Evolutionary conservation across 2,329 filamentous ascomycete genomes (phyloP).

Genomic region (Botrytis tulipae): DNA sequence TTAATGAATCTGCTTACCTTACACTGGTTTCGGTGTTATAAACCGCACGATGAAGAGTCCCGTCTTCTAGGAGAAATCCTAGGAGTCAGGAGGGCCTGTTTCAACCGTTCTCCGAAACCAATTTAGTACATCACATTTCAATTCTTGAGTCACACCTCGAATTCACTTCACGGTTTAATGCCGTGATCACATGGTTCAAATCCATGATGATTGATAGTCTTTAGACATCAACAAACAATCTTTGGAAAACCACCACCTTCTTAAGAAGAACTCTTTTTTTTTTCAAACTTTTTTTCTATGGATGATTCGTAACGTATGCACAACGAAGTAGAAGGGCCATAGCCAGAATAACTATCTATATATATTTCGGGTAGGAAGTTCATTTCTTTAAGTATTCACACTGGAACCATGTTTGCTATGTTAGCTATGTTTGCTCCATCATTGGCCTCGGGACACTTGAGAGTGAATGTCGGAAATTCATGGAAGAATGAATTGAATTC

Average conservation of each 20-base stretch:
- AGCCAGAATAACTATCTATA: too few species aligned
- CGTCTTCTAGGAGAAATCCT: not conserved
- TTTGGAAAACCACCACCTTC: not conserved
- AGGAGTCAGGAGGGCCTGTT: conserved; percentile 1
- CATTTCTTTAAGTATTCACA: too few species aligned
- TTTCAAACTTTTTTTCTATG: too few species aligned
- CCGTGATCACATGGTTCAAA: not conserved
- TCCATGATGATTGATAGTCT: not conserved
- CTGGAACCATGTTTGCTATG: too few species aligned
- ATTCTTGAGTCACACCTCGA: not conserved
- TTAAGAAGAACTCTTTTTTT: not conserved
- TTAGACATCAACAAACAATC: not conserved
- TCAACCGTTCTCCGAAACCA: not conserved
- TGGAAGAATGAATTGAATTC: too few species aligned
- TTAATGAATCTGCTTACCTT: not conserved
- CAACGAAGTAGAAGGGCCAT: too few species aligned
- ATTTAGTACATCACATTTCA: not conserved
- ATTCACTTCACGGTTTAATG: not conserved
- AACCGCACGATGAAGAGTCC: not conserved
- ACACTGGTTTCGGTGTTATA: not conserved
- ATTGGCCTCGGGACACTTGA: too few species aligned
- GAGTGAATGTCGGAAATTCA: too few species aligned
- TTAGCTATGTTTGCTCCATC: too few species aligned
- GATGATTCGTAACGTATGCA: too few species aligned
- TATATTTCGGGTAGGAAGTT: too few species aligned